Evolutionary conservation across 306 rosid genomes (phyloP), one percentile per base, ranked within the genome.

Genomic region (Corylus avellana): DNA sequence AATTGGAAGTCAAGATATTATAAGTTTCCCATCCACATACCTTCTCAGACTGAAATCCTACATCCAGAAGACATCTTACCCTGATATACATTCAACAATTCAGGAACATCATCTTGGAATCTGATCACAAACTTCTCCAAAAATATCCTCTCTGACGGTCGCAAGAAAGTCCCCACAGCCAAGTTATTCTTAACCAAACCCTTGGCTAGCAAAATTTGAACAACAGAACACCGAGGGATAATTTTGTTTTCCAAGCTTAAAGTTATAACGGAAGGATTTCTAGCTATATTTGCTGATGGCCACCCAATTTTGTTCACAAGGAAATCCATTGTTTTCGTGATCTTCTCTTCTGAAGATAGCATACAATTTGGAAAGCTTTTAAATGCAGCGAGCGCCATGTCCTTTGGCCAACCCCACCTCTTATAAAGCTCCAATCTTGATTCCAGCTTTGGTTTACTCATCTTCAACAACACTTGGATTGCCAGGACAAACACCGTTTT

Each of bases 301-400:
- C 61, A 76, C n/a, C 87, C 87, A 75, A 83, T 5, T 42, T 42
- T 5, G 46, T 42, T 42, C 46, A 42, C 46, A 42, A 42, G 46
- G 46, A 42, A 42, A 47, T 78, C 78, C 85, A 76, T 18, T 8
- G 48, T 32, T 35, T 74, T 70, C 1, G 14, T 16, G 18, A 83
- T 72, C 27, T 78, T 83, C 46, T 80, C 74, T 7, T 78, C 86
- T 0, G 77, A 61, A 0, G 18, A 7, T 42, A 10, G 1, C 82
- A 88, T 75, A 83, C 39, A 75, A 22, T 20, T 54, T 4, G 89
- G 91, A 48, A n/a, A 42, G 80, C 7, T 83, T 76, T 55, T 78
- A 58, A 83, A 88, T 17, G 89, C 87, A 13, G 46, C 46, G 46
- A 42, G 46, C 8, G 46, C 1, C 8, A 5, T 42, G 46, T 42